Conservation (phyloP, 1,284 basidiomycete species). For the Leccinum solheimii region DNA sequence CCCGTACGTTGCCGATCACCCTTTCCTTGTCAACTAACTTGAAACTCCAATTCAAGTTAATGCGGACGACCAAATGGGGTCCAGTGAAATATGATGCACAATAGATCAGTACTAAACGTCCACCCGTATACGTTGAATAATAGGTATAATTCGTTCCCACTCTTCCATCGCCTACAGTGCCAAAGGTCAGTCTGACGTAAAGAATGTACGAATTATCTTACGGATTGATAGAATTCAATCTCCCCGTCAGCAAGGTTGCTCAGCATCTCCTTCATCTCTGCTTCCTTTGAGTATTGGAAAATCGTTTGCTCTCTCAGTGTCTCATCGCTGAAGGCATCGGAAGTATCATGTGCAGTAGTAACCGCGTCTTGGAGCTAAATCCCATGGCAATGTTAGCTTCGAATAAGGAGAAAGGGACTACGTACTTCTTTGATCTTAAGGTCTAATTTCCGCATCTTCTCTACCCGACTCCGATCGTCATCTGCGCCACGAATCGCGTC, state of each 20-base stretch:
- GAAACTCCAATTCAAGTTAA: constrained; percentile 8
- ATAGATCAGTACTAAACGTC: constrained; percentile 58
- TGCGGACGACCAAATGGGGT: constrained; percentile 4
- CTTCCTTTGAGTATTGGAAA: constrained; percentile 88
- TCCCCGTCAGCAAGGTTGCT: constrained; percentile 89
- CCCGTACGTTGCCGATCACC: neutral
- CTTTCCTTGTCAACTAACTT: constrained; percentile 2
- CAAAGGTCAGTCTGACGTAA: constrained; percentile 6
- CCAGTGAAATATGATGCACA: constrained; percentile 12
- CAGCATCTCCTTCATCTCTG: constrained; percentile 95
- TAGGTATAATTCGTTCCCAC: constrained; percentile 87
- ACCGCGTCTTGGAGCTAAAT: constrained; percentile 92
- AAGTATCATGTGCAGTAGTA: constrained; percentile 91
- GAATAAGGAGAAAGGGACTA: constrained; percentile 5
- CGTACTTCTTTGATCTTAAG: constrained; percentile 90
- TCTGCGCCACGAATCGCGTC: constrained; percentile 91
- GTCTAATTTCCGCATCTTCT: constrained; percentile 92
- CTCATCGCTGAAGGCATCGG: constrained; percentile 93
- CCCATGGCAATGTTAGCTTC: constrained; percentile 1
- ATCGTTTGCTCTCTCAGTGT: constrained; percentile 87
- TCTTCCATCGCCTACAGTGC: constrained; percentile 78
- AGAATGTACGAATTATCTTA: constrained; percentile 37
- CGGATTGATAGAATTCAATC: constrained; percentile 90
- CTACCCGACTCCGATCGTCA: constrained; percentile 89
- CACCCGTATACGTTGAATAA: constrained; percentile 85